A percentile compares a stretch with the other conserved stretches of the same genome.
These are phyloP conservation scores for Chloromonas sp. DNA, from an alignment of 163 green algal genomes.

Conservation along the genomic window DNA sequence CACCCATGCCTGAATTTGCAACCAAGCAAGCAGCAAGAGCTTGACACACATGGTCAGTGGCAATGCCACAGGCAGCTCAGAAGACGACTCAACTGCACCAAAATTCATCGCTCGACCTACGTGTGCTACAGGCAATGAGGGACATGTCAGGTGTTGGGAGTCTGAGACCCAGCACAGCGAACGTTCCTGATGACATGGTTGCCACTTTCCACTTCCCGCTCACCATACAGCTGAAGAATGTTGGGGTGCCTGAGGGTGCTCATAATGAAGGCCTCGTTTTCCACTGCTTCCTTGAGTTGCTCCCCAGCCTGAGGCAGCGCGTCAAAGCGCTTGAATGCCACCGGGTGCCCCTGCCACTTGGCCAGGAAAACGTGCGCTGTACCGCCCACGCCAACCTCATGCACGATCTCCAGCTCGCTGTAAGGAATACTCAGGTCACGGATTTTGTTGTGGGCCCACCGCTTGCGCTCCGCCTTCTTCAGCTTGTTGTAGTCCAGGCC, in stretches of 20 bases:
- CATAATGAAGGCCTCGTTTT: slow-evolving; percentile 9
- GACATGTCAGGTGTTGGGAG: too few species aligned
- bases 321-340: not conserved
- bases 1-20: too few species aligned
- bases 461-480: not conserved
- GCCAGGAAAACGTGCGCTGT: not conserved
- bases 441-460: not conserved
- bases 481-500: not conserved
- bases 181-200: too few species aligned
- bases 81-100: too few species aligned
- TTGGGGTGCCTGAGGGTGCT: slow-evolving; percentile 4
- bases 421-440: not conserved
- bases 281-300: not conserved
- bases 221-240: slow-evolving; percentile 5
- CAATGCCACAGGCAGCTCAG: too few species aligned
- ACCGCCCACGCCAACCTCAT: not conserved
- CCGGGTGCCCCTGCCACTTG: not conserved
- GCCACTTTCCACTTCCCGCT: not conserved
- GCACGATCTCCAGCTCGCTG: not conserved
- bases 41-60: too few species aligned
- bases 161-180: too few species aligned
- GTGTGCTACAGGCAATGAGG: too few species aligned
- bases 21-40: too few species aligned
- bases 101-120: too few species aligned
- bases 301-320: not conserved